These are phyloP conservation scores for Malassezia sympodialis DNA, from an alignment of 1,284 basidiomycete genomes.

Conservation along the genomic window DNA sequence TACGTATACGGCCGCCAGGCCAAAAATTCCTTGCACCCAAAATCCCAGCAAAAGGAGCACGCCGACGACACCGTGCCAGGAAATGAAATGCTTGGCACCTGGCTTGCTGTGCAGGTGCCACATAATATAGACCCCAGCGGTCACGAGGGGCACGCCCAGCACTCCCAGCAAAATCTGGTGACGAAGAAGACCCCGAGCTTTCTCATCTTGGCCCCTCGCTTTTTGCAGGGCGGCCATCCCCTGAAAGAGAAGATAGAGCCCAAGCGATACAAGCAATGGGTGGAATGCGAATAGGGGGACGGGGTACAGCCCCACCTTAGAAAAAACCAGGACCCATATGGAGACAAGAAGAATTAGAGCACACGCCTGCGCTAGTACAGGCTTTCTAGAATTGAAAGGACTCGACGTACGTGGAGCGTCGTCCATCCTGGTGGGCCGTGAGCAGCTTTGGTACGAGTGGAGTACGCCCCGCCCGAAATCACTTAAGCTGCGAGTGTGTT, in stretches of 20 bases:
- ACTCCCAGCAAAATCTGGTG: constrained; percentile 4
- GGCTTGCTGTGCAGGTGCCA: constrained; percentile 7
- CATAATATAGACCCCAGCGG: constrained; percentile 9
- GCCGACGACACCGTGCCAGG: constrained; percentile 10
- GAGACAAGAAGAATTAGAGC: not conserved
- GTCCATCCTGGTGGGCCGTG: not conserved
- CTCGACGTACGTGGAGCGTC: not conserved
- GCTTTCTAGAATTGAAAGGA: not conserved
- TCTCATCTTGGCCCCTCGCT: not conserved
- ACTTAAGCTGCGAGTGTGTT: not conserved
- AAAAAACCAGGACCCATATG: constrained; percentile 1
- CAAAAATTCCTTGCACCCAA: constrained; percentile 10
- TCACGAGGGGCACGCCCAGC: not conserved
- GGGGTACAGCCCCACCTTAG: not conserved
- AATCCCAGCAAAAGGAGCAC: not conserved
- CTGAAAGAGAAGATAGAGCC: constrained; percentile 2
- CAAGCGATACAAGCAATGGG: constrained; percentile 9
- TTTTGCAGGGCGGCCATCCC: constrained; percentile 6
- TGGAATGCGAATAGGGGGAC: constrained; percentile 5
- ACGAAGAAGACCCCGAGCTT: not conserved
- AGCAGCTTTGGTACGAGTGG: not conserved
- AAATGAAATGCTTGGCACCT: constrained; percentile 12
- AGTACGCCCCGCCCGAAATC: not conserved
- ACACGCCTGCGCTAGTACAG: not conserved
- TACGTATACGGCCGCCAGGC: not conserved